Conservation (phyloP, 2,329 filamentous ascomycete species). For the Capronia coronata region DNA sequence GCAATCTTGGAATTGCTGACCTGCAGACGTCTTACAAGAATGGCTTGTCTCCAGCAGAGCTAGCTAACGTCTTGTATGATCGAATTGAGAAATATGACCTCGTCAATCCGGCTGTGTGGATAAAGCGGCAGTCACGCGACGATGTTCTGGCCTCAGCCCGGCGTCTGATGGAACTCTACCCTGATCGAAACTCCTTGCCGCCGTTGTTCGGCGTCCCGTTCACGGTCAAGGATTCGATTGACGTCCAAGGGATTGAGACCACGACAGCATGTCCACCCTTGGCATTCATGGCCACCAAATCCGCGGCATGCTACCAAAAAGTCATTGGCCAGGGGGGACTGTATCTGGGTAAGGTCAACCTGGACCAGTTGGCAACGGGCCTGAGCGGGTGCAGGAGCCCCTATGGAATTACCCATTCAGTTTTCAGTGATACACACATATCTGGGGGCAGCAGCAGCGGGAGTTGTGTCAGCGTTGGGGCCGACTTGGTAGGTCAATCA, state of each 20-base stretch:
- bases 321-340: slow-evolving; percentile 49
- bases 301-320: slow-evolving; percentile 43
- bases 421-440: slow-evolving; percentile 45
- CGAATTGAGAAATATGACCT: no score
- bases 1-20: no score
- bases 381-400: slow-evolving; percentile 54
- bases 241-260: slow-evolving; percentile 41
- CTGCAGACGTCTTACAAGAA: no score
- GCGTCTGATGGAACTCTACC: slow-evolving; percentile 37
- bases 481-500: slow-evolving; percentile 39
- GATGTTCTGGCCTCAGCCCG: slow-evolving; percentile 39
- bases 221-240: slow-evolving; percentile 46
- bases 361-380: slow-evolving; percentile 59
- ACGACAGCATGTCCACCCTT: slow-evolving; percentile 46
- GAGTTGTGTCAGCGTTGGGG: slow-evolving; percentile 50
- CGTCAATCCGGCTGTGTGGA: no score
- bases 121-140: no score
- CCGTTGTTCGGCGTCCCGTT: slow-evolving; percentile 48
- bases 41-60: no score
- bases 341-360: slow-evolving; percentile 52
- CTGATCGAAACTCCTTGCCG: slow-evolving; percentile 37
- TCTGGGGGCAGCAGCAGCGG: slow-evolving; percentile 54
- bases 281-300: slow-evolving; percentile 43
- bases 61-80: no score
- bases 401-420: slow-evolving; percentile 51